phyloP scores from a whole-genome alignment of 371 early-diverging fungal genomes.

The Apophysomyces ossiformis region DNA sequence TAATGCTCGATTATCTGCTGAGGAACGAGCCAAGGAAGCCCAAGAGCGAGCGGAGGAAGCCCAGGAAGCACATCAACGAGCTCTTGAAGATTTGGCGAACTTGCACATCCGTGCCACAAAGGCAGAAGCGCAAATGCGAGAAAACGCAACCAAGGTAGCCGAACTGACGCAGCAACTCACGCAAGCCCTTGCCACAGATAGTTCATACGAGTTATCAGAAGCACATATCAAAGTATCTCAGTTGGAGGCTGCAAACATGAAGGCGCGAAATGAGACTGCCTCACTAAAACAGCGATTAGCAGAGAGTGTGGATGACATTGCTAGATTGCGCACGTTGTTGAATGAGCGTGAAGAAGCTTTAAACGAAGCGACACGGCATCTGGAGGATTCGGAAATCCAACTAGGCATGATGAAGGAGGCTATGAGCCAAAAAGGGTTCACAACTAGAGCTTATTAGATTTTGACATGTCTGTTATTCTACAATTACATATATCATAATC shows the following conservation, averaged over 20 bases:
- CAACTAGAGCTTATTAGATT: constrained; percentile 12
- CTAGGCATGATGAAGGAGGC: constrained; percentile 66
- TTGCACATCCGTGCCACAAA: constrained; percentile 45
- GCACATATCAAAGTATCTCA: constrained; percentile 61
- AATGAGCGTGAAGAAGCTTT: constrained; percentile 57
- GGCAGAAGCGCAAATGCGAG: constrained; percentile 53
- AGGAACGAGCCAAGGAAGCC: constrained; percentile 55
- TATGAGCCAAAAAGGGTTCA: constrained; percentile 57
- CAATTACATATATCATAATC: too few relatives aligned
- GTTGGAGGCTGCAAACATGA: constrained; percentile 62
- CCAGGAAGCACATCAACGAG: constrained; percentile 52
- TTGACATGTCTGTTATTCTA: background rate
- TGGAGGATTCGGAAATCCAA: constrained; percentile 67
- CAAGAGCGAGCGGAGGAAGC: constrained; percentile 55
- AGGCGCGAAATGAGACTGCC: constrained; percentile 60
- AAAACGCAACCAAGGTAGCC: constrained; percentile 33
- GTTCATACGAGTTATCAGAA: constrained; percentile 40
- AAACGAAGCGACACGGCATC: constrained; percentile 47
- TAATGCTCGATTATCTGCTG: constrained; percentile 42
- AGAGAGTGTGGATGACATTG: constrained; percentile 59
- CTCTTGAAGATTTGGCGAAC: constrained; percentile 46
- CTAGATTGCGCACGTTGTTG: constrained; percentile 46
- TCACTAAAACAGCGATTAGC: constrained; percentile 56
- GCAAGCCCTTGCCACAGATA: constrained; percentile 21
- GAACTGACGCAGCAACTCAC: constrained; percentile 35